Percentiles rank a stretch among this genome's conserved stretches.
Evolutionary conservation across 305 asterid genomes (phyloP).

Genomic region (Rubia peregrina): DNA sequence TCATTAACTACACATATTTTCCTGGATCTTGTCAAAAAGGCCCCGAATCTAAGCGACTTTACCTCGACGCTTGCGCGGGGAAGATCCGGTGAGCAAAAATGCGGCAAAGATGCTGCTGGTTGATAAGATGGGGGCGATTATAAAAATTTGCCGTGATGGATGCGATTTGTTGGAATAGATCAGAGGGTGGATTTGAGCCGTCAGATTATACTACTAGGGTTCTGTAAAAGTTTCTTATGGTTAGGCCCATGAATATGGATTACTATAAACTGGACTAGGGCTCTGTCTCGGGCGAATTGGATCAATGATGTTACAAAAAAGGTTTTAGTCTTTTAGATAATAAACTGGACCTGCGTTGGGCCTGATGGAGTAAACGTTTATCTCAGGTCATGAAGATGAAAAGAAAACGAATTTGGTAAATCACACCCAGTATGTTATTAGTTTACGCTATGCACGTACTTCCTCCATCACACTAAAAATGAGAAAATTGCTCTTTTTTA

Average conservation of each 20-base stretch:
- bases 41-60: conserved; percentile 6
- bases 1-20: background rate
- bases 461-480: too few species aligned
- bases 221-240: background rate
- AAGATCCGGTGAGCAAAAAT: background rate
- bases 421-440: too few species aligned
- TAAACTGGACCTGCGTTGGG: background rate
- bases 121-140: background rate
- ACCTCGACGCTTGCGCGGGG: conserved; percentile 11
- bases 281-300: background rate
- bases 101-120: background rate
- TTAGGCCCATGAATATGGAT: conserved; percentile 1
- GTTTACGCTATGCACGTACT: too few species aligned
- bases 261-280: too few species aligned
- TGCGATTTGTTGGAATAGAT: background rate
- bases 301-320: too few species aligned
- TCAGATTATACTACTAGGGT: conserved; percentile 11
- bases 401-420: too few species aligned
- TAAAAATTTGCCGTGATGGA: background rate
- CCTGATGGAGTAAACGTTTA: background rate
- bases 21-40: background rate
- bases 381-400: too few species aligned
- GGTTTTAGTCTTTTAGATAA: too few species aligned
- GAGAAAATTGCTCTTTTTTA: too few species aligned
- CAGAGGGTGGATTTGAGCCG: background rate